A percentile compares a stretch with the other conserved stretches of the same genome.
Conservation (phyloP, 129 eudicot species). For the Erigeron canadensis region DNA sequence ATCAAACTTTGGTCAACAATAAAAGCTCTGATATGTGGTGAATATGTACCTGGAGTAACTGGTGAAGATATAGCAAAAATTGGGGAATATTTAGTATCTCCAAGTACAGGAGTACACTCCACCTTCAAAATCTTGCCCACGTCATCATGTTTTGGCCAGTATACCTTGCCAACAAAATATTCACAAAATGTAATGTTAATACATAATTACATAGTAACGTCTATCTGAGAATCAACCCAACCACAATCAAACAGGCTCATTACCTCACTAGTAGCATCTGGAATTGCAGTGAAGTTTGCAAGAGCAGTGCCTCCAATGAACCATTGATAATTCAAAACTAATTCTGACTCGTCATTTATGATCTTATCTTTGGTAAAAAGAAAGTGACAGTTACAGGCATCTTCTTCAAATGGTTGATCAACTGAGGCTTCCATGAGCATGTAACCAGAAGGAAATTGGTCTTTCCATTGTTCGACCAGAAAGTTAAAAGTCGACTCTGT, state of each 20-base stretch:
- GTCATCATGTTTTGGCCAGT: constrained; percentile 80
- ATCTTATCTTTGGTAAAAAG: constrained; percentile 57
- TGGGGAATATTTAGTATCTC: constrained; percentile 63
- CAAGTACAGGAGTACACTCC: constrained; percentile 86
- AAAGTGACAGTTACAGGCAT: constrained; percentile 93
- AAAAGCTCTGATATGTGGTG: neutral
- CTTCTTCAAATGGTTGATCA: constrained; percentile 88
- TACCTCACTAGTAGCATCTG: constrained; percentile 81
- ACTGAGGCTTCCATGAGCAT: constrained; percentile 69
- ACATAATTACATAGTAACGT: neutral
- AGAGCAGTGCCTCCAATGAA: constrained; percentile 67
- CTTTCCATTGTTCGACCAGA: constrained; percentile 86
- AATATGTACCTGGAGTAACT: constrained; percentile 69
- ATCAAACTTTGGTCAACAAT: constrained; percentile 10
- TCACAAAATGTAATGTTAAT: constrained; percentile 17
- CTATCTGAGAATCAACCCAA: constrained; percentile 6
- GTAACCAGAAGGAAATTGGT: constrained; percentile 81
- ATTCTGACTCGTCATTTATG: constrained; percentile 43
- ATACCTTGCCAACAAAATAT: constrained; percentile 46
- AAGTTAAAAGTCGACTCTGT: constrained; percentile 90
- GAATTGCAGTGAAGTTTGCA: constrained; percentile 62
- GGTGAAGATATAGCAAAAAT: constrained; percentile 85
- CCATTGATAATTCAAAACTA: constrained; percentile 85
- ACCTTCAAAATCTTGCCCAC: constrained; percentile 67
- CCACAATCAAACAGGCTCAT: constrained; percentile 1